Conservation (phyloP, 805 yeast genomes). For the Cyberlindnera amylophila region DNA sequence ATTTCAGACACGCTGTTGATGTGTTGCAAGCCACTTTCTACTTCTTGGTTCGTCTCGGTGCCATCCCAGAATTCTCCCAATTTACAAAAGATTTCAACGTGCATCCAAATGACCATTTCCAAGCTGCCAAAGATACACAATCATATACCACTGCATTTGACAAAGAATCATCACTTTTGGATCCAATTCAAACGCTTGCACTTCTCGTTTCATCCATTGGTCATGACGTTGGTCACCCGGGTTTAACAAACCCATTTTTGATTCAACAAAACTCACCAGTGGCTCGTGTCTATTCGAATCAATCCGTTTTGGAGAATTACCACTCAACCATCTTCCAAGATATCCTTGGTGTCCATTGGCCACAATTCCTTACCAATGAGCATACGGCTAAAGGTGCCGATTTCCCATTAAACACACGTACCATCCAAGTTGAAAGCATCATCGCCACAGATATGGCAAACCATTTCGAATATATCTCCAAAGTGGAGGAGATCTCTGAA, state of each 20-base stretch:
- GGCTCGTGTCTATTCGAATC: slow-evolving; percentile 54
- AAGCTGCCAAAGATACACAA: neutral
- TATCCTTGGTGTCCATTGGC: slow-evolving; percentile 51
- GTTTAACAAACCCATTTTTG: slow-evolving; percentile 79
- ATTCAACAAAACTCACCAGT: slow-evolving; percentile 57
- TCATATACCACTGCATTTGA: slow-evolving; percentile 7
- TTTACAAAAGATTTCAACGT: slow-evolving; percentile 15
- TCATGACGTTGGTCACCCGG: slow-evolving; percentile 97
- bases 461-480: slow-evolving; percentile 67
- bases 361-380: slow-evolving; percentile 29
- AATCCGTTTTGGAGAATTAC: slow-evolving; percentile 76
- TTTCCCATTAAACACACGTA: slow-evolving; percentile 23
- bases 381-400: slow-evolving; percentile 7
- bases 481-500: slow-evolving; percentile 38
- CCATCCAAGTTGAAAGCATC: slow-evolving; percentile 40
- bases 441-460: slow-evolving; percentile 91
- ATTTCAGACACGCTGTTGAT: slow-evolving; percentile 93
- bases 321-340: slow-evolving; percentile 65
- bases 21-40: slow-evolving; percentile 87
- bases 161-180: slow-evolving; percentile 15
- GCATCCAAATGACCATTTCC: slow-evolving; percentile 18
- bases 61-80: slow-evolving; percentile 23
- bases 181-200: slow-evolving; percentile 48
- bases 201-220: slow-evolving; percentile 82
- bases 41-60: slow-evolving; percentile 38